Evolutionary conservation across 1,284 basidiomycete species (phyloP).

Genomic region (Vanrija humicola): DNA sequence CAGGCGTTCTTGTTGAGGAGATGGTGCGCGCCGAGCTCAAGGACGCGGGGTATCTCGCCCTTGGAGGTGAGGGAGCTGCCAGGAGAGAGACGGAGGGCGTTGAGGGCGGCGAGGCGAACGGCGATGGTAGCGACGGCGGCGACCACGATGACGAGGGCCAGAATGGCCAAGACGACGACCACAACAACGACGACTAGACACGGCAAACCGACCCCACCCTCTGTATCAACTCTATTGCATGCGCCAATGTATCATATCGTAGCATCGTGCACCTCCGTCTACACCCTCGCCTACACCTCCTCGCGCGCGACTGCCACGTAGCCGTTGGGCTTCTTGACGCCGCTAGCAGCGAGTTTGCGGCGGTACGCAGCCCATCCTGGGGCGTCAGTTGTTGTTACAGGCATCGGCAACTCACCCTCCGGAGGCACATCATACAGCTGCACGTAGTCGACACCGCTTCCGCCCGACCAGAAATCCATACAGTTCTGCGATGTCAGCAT

Average conservation of each 20-base stretch:
- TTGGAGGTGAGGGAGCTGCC: background rate
- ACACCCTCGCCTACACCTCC: conserved; percentile 21
- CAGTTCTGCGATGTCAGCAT: conserved; percentile 60
- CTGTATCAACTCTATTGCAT: background rate
- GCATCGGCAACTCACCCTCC: conserved; percentile 55
- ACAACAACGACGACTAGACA: background rate
- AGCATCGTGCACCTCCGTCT: background rate
- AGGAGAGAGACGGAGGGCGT: background rate
- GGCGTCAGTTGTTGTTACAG: background rate
- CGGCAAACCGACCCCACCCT: background rate
- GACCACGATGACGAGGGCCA: background rate
- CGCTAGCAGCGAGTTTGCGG: conserved; percentile 25
- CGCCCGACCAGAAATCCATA: conserved; percentile 89
- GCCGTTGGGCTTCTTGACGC: conserved; percentile 13
- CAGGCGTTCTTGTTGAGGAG: conserved; percentile 32
- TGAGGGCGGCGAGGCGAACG: too few species aligned
- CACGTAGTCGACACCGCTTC: conserved; percentile 82
- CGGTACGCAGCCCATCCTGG: conserved; percentile 42
- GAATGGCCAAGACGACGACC: background rate
- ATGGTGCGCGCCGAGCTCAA: conserved; percentile 17
- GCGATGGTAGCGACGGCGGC: background rate
- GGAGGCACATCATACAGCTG: conserved; percentile 81
- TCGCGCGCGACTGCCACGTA: conserved; percentile 35
- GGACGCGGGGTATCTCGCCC: conserved; percentile 11
- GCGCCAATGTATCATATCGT: background rate